Base-by-base conservation (phyloP, 1,284 basidiomycete species). In the Porogramme epimiltina region DNA sequence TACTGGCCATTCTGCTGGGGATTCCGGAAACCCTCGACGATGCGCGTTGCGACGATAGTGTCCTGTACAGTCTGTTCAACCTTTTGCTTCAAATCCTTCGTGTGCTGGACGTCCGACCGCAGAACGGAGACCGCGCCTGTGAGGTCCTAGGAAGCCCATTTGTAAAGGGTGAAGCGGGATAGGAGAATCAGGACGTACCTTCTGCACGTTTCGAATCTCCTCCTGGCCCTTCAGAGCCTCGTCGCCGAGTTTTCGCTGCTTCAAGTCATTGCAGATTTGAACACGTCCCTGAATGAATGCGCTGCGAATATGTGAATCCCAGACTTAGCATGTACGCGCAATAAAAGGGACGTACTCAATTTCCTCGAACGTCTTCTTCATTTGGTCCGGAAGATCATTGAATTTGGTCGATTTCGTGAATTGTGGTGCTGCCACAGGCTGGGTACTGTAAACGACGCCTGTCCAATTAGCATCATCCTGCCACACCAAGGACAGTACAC, bases 341-440 rank as follows among this genome's bases (percentile, higher is more conserved):
- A 9, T 23, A 15, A 15, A 20, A 16, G 16, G 15, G 23, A 52
- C 45, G 22, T 41, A 93, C 91, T 93, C 90, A 45, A 93, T 79
- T 34, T 72, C 68, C 63, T 93, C 91, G 22, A 93, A 75, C 4
- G 70, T 73, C 55, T 71, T 82, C 67, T 84, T 87, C 34, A 84
- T 59, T 2, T 80, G 76, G 47, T 93, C 90, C 0, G 89, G 84
- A 16, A 93, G 69, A 63, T 93, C 91, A 46, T 93, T 91, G 68
- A 91, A 93, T 65, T 90, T 92, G 0, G 89, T 90, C 0, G 82
- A 80, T 65, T 84, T 89, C 16, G 79, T 81, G 61, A 90, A 86
- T 1, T 76, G 67, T n/a, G 78, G 75, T 23, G 74, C 70, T 2
- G 74, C 75, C 25, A 58, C 53, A 20, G 61, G 47, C 49, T 72